Conservation (phyloP, 768 basidiomycete species). For the Harrya chromipes region DNA sequence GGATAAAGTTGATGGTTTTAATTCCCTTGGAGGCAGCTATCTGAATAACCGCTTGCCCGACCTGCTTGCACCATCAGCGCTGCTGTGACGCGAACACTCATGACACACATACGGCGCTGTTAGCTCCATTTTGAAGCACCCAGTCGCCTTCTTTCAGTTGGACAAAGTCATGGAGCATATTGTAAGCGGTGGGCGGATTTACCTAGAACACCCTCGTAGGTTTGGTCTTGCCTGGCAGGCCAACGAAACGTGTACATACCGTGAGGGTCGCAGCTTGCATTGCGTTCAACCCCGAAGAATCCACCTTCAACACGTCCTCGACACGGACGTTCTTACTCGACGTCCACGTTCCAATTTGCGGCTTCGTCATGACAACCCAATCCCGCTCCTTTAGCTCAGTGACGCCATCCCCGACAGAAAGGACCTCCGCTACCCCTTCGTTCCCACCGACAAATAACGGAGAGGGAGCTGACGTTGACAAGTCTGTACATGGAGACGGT, state of each 20-base stretch:
- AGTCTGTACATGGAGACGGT: slow-evolving; percentile 40
- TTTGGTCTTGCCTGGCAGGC: background rate
- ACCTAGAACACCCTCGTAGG: slow-evolving; percentile 40
- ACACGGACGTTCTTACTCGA: slow-evolving; percentile 50
- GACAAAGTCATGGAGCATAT: slow-evolving; percentile 74
- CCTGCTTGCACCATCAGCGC: slow-evolving; percentile 37
- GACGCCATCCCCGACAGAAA: slow-evolving; percentile 56
- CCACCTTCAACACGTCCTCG: slow-evolving; percentile 61
- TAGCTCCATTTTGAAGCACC: slow-evolving; percentile 85
- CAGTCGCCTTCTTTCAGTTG: slow-evolving; percentile 66
- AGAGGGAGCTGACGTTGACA: slow-evolving; percentile 32
- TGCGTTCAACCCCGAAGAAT: slow-evolving; percentile 47
- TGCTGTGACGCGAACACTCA: background rate
- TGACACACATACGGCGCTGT: slow-evolving; percentile 63
- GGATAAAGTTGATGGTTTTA: slow-evolving; percentile 80
- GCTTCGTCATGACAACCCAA: slow-evolving; percentile 69
- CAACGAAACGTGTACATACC: slow-evolving; percentile 37
- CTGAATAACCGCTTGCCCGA: slow-evolving; percentile 84
- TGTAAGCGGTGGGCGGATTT: slow-evolving; percentile 81
- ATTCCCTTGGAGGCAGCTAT: slow-evolving; percentile 70
- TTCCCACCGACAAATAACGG: slow-evolving; percentile 67
- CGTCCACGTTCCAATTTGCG: slow-evolving; percentile 77
- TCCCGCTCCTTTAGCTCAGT: slow-evolving; percentile 50
- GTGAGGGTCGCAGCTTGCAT: slow-evolving; percentile 74
- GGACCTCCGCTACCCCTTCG: slow-evolving; percentile 70